A percentile compares a stretch with the other conserved stretches of the same genome.
phyloP scores from a whole-genome alignment of 108 stramenopile species.

The Skeletonema menzelii region DNA sequence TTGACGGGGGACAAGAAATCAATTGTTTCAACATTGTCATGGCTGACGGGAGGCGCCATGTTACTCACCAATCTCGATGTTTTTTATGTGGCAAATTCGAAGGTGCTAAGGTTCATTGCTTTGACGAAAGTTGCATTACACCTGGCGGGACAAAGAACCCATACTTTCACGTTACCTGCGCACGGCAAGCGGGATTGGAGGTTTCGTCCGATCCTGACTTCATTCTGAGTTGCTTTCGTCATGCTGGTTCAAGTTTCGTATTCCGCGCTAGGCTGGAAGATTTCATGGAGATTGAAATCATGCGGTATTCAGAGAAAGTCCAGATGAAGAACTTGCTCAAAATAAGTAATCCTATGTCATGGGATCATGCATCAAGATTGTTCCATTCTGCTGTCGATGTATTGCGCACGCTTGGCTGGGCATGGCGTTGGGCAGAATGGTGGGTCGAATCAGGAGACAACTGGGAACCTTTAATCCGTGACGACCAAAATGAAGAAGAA shows the following conservation, averaged over 20 bases:
- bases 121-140: constrained; percentile 39
- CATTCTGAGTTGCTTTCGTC: constrained; percentile 60
- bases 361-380: constrained; percentile 60
- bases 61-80: constrained; percentile 53
- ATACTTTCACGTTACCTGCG: constrained; percentile 77
- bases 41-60: constrained; percentile 60
- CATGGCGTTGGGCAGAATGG: constrained; percentile 90
- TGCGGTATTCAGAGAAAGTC: constrained; percentile 29
- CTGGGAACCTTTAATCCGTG: constrained; percentile 81
- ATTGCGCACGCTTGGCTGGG: constrained; percentile 78
- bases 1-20: constrained; percentile 15
- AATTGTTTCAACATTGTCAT: constrained; percentile 69
- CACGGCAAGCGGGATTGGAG: constrained; percentile 81
- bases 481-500: constrained; percentile 62
- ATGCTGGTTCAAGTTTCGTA: constrained; percentile 59
- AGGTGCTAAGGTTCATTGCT: constrained; percentile 73
- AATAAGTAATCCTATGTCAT: constrained; percentile 43
- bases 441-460: constrained; percentile 82
- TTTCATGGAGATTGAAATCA: constrained; percentile 62
- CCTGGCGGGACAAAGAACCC: constrained; percentile 30
- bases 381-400: constrained; percentile 68
- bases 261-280: constrained; percentile 84
- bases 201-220: constrained; percentile 36
- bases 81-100: constrained; percentile 61
- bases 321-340: constrained; percentile 8